Conservation (phyloP, 2,329 filamentous ascomycete genomes). For the Sporothrix phasma region DNA sequence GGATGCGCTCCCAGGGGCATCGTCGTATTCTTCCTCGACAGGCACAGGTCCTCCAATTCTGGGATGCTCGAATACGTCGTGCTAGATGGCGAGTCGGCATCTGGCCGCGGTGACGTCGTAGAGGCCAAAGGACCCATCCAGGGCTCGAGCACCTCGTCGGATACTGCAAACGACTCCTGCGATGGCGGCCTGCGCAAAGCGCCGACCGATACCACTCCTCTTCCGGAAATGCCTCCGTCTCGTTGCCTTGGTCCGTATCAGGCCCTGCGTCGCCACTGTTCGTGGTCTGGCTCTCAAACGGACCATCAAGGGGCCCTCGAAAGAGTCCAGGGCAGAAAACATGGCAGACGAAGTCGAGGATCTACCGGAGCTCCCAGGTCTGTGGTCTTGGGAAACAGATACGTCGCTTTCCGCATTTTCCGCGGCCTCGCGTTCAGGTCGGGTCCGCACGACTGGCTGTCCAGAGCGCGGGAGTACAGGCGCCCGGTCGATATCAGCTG, state of each 20-base stretch:
- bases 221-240: not conserved
- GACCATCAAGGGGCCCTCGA: not conserved
- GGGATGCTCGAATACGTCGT: slow-evolving; percentile 12
- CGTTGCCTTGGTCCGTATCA: not conserved
- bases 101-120: not conserved
- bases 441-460: not conserved
- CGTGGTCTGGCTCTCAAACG: slow-evolving; percentile 6
- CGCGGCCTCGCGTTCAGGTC: not conserved
- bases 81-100: slow-evolving; percentile 5
- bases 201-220: not conserved
- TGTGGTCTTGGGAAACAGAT: not conserved
- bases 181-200: not conserved
- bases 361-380: not conserved
- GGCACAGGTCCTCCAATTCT: slow-evolving; percentile 7
- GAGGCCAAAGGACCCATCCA: slow-evolving; percentile 7
- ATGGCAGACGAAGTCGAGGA: slow-evolving; percentile 11
- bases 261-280: not conserved
- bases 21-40: not conserved
- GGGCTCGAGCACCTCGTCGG: slow-evolving; percentile 5
- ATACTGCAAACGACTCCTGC: slow-evolving; percentile 11
- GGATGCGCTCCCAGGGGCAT: not conserved
- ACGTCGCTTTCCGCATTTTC: not conserved
- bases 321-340: slow-evolving; percentile 14
- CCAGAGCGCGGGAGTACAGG: not conserved
- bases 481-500: slow-evolving; percentile 2